These are phyloP conservation scores for Gautieria morchelliformis DNA, from an alignment of 768 basidiomycete species.

Conservation along the genomic window DNA sequence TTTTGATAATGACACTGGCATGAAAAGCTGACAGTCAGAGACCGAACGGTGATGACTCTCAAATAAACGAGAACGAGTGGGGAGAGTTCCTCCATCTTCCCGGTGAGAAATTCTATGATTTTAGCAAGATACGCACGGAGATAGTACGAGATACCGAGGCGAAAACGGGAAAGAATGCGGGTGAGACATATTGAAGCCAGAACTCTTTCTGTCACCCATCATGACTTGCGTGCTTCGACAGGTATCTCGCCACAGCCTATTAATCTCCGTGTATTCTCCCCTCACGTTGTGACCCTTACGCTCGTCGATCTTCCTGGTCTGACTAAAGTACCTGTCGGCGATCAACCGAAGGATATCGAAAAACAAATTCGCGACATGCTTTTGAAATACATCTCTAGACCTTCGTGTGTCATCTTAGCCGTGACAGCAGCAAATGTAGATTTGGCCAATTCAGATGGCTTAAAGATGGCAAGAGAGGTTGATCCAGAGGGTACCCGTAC, in stretches of 20 bases:
- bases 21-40: constrained; percentile 17
- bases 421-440: constrained; percentile 95
- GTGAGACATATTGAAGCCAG: constrained; percentile 18
- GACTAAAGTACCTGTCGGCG: constrained; percentile 90
- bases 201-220: background rate
- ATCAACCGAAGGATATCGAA: constrained; percentile 96
- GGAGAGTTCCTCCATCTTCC: constrained; percentile 97
- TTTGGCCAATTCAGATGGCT: constrained; percentile 96
- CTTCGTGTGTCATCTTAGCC: constrained; percentile 92
- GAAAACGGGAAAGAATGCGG: constrained; percentile 95
- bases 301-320: constrained; percentile 96
- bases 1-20: background rate
- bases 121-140: constrained; percentile 92
- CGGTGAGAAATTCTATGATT: constrained; percentile 96
- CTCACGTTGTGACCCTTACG: constrained; percentile 93
- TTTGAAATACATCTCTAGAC: constrained; percentile 87
- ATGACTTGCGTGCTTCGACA: constrained; percentile 9
- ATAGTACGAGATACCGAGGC: constrained; percentile 96
- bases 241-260: constrained; percentile 96
- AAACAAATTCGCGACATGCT: constrained; percentile 97
- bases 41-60: constrained; percentile 40
- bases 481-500: constrained; percentile 96
- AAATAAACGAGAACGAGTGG: constrained; percentile 91
- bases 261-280: constrained; percentile 95
- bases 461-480: constrained; percentile 93